phyloP scores from a whole-genome alignment of 768 basidiomycete genomes.

The Leccinellum rugosiceps region DNA sequence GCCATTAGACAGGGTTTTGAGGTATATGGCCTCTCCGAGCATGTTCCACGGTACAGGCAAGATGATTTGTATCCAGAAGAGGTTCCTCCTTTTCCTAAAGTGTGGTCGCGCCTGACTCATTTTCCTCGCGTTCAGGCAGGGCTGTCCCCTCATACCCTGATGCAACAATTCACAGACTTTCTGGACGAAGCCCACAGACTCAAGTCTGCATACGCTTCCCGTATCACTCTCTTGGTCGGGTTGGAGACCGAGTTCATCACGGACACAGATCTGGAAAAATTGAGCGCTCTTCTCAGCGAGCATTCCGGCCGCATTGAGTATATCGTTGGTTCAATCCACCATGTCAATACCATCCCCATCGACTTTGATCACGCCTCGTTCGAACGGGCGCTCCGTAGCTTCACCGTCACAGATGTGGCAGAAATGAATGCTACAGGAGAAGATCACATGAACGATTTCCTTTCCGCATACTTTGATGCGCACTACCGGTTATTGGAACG shows the following conservation, averaged over 20 bases:
- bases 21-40: slow-evolving; percentile 87
- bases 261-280: slow-evolving; percentile 53
- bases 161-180: slow-evolving; percentile 67
- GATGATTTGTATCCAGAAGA: slow-evolving; percentile 95
- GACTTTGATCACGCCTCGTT: slow-evolving; percentile 84
- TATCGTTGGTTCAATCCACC: slow-evolving; percentile 91
- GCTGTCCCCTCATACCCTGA: slow-evolving; percentile 49
- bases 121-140: slow-evolving; percentile 44
- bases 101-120: slow-evolving; percentile 11
- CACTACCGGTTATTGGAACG: slow-evolving; percentile 69
- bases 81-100: slow-evolving; percentile 42
- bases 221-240: slow-evolving; percentile 80
- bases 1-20: slow-evolving; percentile 79
- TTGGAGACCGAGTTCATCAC: slow-evolving; percentile 93
- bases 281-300: slow-evolving; percentile 49
- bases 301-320: slow-evolving; percentile 67
- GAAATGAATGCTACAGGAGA: slow-evolving; percentile 21
- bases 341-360: slow-evolving; percentile 83
- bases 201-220: slow-evolving; percentile 54
- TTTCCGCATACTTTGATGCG: slow-evolving; percentile 78
- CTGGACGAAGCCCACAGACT: slow-evolving; percentile 78
- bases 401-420: slow-evolving; percentile 31
- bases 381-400: slow-evolving; percentile 51
- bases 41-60: slow-evolving; percentile 81
- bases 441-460: slow-evolving; percentile 43